Conservation (phyloP, 805 yeast species). For the Starmerella kuoi region DNA sequence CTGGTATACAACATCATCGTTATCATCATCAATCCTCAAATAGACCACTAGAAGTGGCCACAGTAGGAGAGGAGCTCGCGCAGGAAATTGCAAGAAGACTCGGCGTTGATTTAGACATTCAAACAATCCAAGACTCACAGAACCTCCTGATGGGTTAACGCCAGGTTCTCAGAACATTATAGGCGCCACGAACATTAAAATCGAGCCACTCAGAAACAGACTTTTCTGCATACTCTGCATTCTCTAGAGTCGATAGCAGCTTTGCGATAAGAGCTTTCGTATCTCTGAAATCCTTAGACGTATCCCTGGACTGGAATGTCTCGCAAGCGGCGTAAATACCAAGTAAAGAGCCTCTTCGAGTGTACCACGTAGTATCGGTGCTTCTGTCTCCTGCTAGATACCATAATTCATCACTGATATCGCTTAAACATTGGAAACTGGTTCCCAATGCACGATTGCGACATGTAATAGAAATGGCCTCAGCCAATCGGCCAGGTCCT, state of each 20-base stretch:
- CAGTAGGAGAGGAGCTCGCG: slow-evolving; percentile 36
- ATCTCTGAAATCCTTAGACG: slow-evolving; percentile 39
- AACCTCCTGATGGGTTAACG: slow-evolving; percentile 1
- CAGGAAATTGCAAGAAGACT: slow-evolving; percentile 19
- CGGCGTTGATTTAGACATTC: background rate
- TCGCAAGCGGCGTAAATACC: slow-evolving; percentile 61
- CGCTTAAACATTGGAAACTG: slow-evolving; percentile 57
- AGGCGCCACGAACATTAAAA: slow-evolving; percentile 50
- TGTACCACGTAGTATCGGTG: slow-evolving; percentile 80
- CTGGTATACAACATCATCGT: too few relatives aligned
- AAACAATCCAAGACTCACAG: background rate
- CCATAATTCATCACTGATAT: slow-evolving; percentile 71
- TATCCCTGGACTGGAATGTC: slow-evolving; percentile 67
- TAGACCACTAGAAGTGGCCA: background rate
- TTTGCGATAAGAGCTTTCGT: slow-evolving; percentile 56
- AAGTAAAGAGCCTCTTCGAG: slow-evolving; percentile 64
- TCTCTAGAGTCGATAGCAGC: slow-evolving; percentile 42
- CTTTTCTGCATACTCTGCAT: slow-evolving; percentile 48
- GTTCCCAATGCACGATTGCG: slow-evolving; percentile 47
- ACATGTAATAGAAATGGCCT: slow-evolving; percentile 49
- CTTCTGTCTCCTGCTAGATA: slow-evolving; percentile 68
- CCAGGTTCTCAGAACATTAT: slow-evolving; percentile 41
- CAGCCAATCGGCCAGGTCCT: slow-evolving; percentile 18
- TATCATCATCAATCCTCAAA: too few relatives aligned
- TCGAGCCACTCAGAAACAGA: slow-evolving; percentile 64